These are phyloP conservation scores for Leccinum obscurum DNA, from an alignment of 768 basidiomycete genomes.

Conservation along the genomic window DNA sequence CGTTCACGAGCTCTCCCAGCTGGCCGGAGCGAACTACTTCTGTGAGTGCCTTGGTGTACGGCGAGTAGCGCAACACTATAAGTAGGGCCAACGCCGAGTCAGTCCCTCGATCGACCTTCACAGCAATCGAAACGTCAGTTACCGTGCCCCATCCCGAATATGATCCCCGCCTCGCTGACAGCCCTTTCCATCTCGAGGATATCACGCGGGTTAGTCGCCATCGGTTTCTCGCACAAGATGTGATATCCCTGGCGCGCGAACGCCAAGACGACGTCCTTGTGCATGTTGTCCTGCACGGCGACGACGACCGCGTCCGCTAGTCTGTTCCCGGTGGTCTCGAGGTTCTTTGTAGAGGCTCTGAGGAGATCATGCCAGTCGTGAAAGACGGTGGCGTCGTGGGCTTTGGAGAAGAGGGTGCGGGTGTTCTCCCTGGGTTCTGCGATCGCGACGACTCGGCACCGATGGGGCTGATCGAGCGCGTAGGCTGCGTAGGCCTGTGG, in stretches of 20 bases:
- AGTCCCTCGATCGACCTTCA: not conserved
- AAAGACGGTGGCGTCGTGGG: conserved; percentile 66
- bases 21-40: conserved; percentile 66
- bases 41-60: conserved; percentile 72
- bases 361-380: conserved; percentile 69
- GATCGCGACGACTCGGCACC: conserved; percentile 79
- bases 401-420: conserved; percentile 52
- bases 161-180: conserved; percentile 63
- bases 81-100: not conserved
- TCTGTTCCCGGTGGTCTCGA: conserved; percentile 61
- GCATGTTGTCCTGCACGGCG: conserved; percentile 79
- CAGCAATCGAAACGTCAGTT: conserved; percentile 31
- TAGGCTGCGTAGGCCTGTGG: conserved; percentile 63
- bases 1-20: conserved; percentile 79
- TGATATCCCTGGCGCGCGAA: conserved; percentile 84
- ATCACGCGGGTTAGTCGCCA: conserved; percentile 75
- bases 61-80: conserved; percentile 83
- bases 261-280: conserved; percentile 68
- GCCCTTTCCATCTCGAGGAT: conserved; percentile 75
- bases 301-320: conserved; percentile 83
- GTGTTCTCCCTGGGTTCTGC: conserved; percentile 80
- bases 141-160: conserved; percentile 92
- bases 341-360: conserved; percentile 64
- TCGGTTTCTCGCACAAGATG: conserved; percentile 91
- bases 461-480: conserved; percentile 55